phyloP scores from a whole-genome alignment of 192 early-diverging fungal species.

The Coemansia sp. region DNA sequence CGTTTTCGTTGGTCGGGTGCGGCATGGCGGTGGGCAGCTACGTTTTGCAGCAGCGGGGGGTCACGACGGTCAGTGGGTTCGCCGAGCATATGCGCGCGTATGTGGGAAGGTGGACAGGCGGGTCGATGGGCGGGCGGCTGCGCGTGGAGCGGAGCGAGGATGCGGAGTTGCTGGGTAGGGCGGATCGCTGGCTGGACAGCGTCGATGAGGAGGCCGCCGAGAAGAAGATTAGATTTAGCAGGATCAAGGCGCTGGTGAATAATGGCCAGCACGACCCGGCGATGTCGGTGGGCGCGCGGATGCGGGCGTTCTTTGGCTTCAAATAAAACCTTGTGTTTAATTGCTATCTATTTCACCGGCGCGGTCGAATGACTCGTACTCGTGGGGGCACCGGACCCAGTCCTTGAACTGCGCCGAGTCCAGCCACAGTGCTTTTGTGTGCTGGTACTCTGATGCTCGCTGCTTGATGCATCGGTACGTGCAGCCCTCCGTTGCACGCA shows the following conservation, averaged over 20 bases:
- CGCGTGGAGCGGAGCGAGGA: conserved; percentile 18
- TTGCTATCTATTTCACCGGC: not conserved
- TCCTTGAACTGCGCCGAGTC: conserved; percentile 9
- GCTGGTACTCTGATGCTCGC: conserved; percentile 22
- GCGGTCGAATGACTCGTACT: conserved; percentile 25
- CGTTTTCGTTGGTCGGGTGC: conserved; percentile 28
- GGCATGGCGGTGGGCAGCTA: conserved; percentile 19
- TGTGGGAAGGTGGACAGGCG: not conserved
- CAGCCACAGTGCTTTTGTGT: conserved; percentile 16
- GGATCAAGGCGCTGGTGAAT: conserved; percentile 22
- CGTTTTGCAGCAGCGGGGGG: conserved; percentile 28
- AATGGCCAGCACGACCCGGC: not conserved
- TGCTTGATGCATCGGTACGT: conserved; percentile 35
- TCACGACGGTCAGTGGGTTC: conserved; percentile 13
- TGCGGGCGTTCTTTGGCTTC: conserved; percentile 41
- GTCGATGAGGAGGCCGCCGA: conserved; percentile 19
- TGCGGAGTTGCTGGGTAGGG: conserved; percentile 1
- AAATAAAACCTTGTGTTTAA: not conserved
- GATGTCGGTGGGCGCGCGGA: conserved; percentile 33
- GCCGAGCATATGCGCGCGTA: conserved; percentile 12
- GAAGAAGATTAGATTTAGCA: conserved; percentile 29
- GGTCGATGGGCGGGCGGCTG: conserved; percentile 19
- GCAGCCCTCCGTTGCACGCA: not conserved
- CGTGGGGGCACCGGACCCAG: conserved; percentile 29
- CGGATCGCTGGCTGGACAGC: conserved; percentile 20